Evolutionary conservation across 352 stramenopile species (phyloP).

Genomic region (Phytophthora chlamydospora): DNA sequence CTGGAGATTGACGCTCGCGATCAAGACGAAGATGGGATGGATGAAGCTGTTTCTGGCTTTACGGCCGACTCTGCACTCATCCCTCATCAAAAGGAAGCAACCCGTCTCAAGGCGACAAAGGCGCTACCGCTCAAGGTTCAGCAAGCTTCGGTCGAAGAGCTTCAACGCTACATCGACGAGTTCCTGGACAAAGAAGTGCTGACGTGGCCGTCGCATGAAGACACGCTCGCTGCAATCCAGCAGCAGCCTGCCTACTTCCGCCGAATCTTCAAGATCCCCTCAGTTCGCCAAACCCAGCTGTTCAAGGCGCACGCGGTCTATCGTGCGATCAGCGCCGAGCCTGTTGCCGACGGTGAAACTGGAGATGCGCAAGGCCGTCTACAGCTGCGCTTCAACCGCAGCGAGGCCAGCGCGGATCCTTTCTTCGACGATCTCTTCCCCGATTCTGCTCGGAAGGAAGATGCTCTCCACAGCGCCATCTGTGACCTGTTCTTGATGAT

Average conservation of each 20-base stretch:
- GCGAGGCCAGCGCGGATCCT: background rate
- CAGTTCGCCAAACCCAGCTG: background rate
- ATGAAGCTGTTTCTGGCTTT: background rate
- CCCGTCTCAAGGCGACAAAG: background rate
- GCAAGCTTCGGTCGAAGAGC: background rate
- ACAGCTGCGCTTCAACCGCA: background rate
- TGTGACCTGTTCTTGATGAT: slow-evolving; percentile 16
- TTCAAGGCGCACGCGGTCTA: background rate
- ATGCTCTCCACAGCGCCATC: background rate
- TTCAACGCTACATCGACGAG: background rate
- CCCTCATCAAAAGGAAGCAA: background rate
- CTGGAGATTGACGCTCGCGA: background rate
- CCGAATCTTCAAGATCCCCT: background rate
- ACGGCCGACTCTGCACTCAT: background rate
- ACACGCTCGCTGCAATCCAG: slow-evolving; percentile 2
- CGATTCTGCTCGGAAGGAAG: background rate
- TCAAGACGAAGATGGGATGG: background rate
- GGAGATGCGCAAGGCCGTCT: background rate
- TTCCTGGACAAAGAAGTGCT: background rate
- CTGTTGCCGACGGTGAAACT: background rate
- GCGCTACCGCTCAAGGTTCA: background rate
- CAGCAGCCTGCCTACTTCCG: slow-evolving; percentile 5
- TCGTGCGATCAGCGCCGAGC: background rate
- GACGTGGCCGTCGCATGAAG: slow-evolving; percentile 1
- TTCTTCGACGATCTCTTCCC: background rate